Conservation (phyloP, 352 stramenopile species). For the Pythium rhizo-oryzae region DNA sequence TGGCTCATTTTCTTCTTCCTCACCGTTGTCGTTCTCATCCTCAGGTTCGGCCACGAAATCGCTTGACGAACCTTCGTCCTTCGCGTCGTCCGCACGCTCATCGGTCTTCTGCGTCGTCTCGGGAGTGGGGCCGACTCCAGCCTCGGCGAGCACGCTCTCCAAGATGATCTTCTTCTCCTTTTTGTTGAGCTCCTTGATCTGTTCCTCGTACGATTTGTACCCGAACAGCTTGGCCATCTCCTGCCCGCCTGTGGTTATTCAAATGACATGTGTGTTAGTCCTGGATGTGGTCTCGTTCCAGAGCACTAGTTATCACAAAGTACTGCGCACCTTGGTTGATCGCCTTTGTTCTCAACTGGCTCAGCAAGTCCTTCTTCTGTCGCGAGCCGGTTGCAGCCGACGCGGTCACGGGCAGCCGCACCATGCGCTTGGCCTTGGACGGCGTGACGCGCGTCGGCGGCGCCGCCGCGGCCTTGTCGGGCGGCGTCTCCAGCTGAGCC, state of each 20-base stretch:
- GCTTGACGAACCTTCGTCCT: constrained; percentile 32
- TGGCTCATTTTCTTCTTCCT: not conserved
- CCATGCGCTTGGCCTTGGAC: constrained; percentile 38
- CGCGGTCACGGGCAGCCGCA: constrained; percentile 59
- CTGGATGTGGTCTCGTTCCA: not conserved
- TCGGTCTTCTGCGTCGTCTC: constrained; percentile 14
- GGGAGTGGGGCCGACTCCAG: not conserved
- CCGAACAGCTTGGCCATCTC: constrained; percentile 80
- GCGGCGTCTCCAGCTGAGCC: constrained; percentile 12
- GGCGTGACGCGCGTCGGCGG: constrained; percentile 33
- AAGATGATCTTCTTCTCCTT: constrained; percentile 67
- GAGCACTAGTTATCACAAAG: not conserved
- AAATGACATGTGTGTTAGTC: not conserved
- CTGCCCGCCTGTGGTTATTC: constrained; percentile 31
- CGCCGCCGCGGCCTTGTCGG: not conserved
- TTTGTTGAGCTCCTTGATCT: constrained; percentile 66
- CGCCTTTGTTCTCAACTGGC: constrained; percentile 53
- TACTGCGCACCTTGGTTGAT: constrained; percentile 47
- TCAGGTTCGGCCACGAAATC: constrained; percentile 21
- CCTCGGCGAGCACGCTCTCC: constrained; percentile 31
- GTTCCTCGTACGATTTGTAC: constrained; percentile 71
- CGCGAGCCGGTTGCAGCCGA: constrained; percentile 28
- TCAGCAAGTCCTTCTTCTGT: constrained; percentile 70
- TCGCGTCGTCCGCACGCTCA: constrained; percentile 12
- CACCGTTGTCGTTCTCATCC: constrained; percentile 11